A percentile compares a stretch with the other conserved stretches of the same genome.
Evolutionary conservation across 2,329 filamentous ascomycete species (phyloP).

Genomic region (Penicillium rolfsii): DNA sequence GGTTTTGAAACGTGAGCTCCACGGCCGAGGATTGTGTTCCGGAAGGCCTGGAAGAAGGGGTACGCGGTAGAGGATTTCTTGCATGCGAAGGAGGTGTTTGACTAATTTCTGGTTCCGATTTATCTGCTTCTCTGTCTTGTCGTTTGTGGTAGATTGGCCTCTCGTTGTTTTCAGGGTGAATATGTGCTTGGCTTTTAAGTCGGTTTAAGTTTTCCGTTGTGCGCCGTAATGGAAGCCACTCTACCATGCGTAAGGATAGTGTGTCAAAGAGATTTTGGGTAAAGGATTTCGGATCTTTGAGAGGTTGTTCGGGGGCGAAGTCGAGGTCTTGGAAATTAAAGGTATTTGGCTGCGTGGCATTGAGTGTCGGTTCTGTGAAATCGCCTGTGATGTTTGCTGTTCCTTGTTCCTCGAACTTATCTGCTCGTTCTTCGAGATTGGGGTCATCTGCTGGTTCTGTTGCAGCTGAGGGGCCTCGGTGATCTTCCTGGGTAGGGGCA

Average conservation of each 20-base stretch:
- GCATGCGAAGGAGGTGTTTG: constrained; percentile 13
- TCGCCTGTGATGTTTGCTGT: neutral
- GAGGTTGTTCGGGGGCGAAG: constrained; percentile 29
- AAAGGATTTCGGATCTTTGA: constrained; percentile 64
- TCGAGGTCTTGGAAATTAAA: constrained; percentile 28
- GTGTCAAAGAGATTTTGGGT: constrained; percentile 61
- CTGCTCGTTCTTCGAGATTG: neutral
- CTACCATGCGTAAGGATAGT: constrained; percentile 49
- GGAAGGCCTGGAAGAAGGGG: constrained; percentile 34
- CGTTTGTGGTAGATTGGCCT: constrained; percentile 5
- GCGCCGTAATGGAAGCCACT: constrained; percentile 51
- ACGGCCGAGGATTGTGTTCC: constrained; percentile 37
- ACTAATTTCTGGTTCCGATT: constrained; percentile 13
- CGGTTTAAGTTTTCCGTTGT: constrained; percentile 30
- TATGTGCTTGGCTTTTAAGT: constrained; percentile 5
- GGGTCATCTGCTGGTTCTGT: neutral
- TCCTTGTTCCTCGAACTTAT: neutral
- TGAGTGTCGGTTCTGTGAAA: neutral
- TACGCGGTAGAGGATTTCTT: constrained; percentile 29
- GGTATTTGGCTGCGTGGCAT: constrained; percentile 6
- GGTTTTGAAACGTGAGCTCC: constrained; percentile 44
- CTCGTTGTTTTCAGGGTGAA: neutral
- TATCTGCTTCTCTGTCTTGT: constrained; percentile 11
- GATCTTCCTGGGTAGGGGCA: neutral
- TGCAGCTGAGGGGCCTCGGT: neutral